phyloP scores from a whole-genome alignment of 2,329 filamentous ascomycete genomes.

The Sporothrix curviconia region DNA sequence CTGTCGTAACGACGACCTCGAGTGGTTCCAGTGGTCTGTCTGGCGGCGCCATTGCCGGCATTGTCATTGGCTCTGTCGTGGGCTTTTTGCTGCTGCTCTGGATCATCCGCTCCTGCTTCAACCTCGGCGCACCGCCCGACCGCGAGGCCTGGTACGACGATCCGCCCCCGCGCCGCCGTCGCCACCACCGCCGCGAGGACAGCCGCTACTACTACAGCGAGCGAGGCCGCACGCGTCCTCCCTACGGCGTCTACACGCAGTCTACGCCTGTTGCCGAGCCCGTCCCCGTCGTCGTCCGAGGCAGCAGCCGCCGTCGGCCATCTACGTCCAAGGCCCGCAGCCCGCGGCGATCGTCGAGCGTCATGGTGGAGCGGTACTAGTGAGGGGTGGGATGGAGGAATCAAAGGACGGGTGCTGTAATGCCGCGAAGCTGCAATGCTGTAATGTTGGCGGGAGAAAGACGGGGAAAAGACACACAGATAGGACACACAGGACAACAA shows the following conservation, averaged over 20 bases:
- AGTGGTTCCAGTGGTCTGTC: conserved; percentile 29
- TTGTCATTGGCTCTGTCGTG: conserved; percentile 42
- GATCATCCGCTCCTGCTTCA: conserved; percentile 40
- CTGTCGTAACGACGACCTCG: conserved; percentile 22
- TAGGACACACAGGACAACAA: no score
- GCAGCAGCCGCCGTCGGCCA: not conserved
- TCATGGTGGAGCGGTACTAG: conserved; percentile 7
- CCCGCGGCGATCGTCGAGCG: conserved; percentile 4
- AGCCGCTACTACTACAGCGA: conserved; percentile 2
- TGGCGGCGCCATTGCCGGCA: conserved; percentile 45
- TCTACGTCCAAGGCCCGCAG: conserved; percentile 2
- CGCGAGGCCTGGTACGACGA: conserved; percentile 13
- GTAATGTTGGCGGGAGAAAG: not conserved
- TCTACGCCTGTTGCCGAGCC: conserved; percentile 4
- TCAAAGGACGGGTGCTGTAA: not conserved
- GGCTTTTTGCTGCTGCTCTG: conserved; percentile 41
- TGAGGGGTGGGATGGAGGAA: not conserved
- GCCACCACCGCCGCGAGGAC: not conserved
- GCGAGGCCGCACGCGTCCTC: not conserved
- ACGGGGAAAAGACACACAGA: no score
- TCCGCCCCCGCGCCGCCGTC: not conserved
- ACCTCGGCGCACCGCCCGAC: conserved; percentile 32
- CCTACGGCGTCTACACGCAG: not conserved
- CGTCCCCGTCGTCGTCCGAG: conserved; percentile 11
- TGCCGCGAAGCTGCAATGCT: not conserved